Conservation (phyloP, 495 filamentous ascomycete genomes). For the Neurospora pannonica region DNA sequence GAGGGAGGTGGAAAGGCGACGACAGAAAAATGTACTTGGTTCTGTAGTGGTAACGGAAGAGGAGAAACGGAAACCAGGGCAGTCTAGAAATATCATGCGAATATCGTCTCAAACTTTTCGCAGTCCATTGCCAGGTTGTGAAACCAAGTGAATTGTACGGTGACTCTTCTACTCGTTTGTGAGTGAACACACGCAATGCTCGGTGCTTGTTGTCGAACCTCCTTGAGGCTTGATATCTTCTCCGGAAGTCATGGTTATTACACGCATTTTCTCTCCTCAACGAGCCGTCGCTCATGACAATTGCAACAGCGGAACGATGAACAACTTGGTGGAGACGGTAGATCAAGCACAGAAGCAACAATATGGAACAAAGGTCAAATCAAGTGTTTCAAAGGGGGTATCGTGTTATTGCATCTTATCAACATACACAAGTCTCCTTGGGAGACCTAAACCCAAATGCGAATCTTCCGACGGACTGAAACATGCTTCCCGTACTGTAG, state of each 20-base stretch:
- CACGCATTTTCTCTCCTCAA: neutral
- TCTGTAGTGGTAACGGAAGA: neutral
- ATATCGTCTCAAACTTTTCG: neutral
- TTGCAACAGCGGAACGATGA: neutral
- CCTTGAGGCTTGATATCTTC: neutral
- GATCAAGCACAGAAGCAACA: neutral
- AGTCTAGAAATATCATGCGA: neutral
- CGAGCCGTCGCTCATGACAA: neutral
- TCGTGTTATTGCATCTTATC: neutral
- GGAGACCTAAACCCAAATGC: neutral
- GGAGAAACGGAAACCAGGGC: neutral
- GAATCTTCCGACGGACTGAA: neutral
- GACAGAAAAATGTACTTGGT: neutral
- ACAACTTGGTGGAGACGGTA: neutral
- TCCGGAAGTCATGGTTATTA: neutral
- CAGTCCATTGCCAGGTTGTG: neutral
- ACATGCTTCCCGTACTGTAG: neutral
- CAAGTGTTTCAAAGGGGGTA: neutral
- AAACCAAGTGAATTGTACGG: neutral
- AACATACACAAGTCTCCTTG: neutral
- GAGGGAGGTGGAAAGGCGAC: neutral
- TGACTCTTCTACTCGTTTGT: neutral
- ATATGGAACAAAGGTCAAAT: neutral
- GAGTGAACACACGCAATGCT: neutral
- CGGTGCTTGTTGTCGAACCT: neutral